These are phyloP conservation scores for Fusarium nodosum DNA, from an alignment of 2,329 filamentous ascomycete species.

Conservation along the genomic window DNA sequence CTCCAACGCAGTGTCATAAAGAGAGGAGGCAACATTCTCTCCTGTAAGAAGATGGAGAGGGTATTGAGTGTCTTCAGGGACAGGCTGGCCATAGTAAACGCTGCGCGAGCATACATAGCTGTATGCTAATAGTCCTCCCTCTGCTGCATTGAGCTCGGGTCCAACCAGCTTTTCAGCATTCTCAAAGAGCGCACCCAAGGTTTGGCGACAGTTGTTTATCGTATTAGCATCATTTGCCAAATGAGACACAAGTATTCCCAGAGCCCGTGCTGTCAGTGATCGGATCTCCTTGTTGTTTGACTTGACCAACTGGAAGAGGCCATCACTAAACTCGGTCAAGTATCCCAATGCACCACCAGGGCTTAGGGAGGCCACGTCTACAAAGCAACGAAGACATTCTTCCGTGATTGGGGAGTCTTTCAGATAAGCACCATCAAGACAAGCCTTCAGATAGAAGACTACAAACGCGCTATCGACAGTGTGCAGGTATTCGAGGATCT, in stretches of 20 bases:
- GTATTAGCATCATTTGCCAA: slow-evolving; percentile 57
- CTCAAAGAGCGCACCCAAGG: slow-evolving; percentile 61
- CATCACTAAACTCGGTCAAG: slow-evolving; percentile 63
- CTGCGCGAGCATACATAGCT: slow-evolving; percentile 60
- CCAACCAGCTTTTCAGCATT: slow-evolving; percentile 59
- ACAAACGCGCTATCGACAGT: slow-evolving; percentile 57
- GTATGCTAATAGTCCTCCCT: slow-evolving; percentile 63
- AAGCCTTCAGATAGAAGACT: slow-evolving; percentile 63
- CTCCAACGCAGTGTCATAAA: slow-evolving; percentile 62
- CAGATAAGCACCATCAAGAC: slow-evolving; percentile 69
- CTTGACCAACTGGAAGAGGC: slow-evolving; percentile 71
- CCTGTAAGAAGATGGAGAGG: slow-evolving; percentile 53
- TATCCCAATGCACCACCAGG: slow-evolving; percentile 65
- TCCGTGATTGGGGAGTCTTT: slow-evolving; percentile 60
- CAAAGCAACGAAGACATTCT: slow-evolving; percentile 65
- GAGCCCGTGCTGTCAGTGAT: slow-evolving; percentile 74
- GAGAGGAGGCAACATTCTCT: slow-evolving; percentile 51
- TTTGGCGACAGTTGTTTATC: slow-evolving; percentile 46
- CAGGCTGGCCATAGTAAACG: slow-evolving; percentile 58
- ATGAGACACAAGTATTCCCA: slow-evolving; percentile 84
- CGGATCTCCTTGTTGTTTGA: slow-evolving; percentile 81
- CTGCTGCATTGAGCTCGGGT: slow-evolving; percentile 60
- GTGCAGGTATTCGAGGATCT: slow-evolving; percentile 68
- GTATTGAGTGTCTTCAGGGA: slow-evolving; percentile 49
- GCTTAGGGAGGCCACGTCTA: slow-evolving; percentile 65